Conservation (phyloP, 345 rosid species). For the Toxicodendron radicans region DNA sequence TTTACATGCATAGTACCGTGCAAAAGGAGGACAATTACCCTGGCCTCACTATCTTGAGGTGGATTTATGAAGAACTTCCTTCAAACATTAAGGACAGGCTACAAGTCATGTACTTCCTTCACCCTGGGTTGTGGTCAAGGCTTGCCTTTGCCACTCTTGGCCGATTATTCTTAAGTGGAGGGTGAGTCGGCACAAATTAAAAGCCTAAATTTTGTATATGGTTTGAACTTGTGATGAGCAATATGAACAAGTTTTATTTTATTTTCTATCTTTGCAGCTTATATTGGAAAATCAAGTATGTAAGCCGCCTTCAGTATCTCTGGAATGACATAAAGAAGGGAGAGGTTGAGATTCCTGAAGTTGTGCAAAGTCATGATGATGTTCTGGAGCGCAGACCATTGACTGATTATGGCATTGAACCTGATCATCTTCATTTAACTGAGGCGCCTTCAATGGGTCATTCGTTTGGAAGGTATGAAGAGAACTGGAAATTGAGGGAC, state of each 20-base stretch:
- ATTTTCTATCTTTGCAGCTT: conserved; percentile 40
- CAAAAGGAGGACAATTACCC: conserved; percentile 89
- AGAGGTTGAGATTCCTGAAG: conserved; percentile 83
- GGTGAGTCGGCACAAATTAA: conserved; percentile 46
- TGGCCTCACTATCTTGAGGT: conserved; percentile 79
- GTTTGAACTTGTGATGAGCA: not conserved
- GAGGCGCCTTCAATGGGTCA: conserved; percentile 55
- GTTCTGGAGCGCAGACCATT: conserved; percentile 89
- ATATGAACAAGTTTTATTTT: not conserved
- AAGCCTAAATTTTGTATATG: not conserved
- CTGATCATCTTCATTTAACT: conserved; percentile 62
- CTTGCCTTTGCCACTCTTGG: conserved; percentile 87
- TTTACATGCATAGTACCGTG: conserved; percentile 80
- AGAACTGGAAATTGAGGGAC: conserved; percentile 65
- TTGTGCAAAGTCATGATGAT: conserved; percentile 70
- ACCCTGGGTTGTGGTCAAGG: conserved; percentile 90
- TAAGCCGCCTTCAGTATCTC: conserved; percentile 83
- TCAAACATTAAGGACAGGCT: conserved; percentile 71
- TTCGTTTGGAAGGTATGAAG: conserved; percentile 63
- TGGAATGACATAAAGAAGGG: conserved; percentile 85
- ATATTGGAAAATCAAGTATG: conserved; percentile 89
- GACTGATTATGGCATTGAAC: conserved; percentile 93
- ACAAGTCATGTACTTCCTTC: conserved; percentile 73
- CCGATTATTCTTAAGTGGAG: conserved; percentile 83
- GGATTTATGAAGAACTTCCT: conserved; percentile 94